Base-by-base conservation (phyloP, 2,329 filamentous ascomycete genomes). In the Metarhizium rileyi region DNA sequence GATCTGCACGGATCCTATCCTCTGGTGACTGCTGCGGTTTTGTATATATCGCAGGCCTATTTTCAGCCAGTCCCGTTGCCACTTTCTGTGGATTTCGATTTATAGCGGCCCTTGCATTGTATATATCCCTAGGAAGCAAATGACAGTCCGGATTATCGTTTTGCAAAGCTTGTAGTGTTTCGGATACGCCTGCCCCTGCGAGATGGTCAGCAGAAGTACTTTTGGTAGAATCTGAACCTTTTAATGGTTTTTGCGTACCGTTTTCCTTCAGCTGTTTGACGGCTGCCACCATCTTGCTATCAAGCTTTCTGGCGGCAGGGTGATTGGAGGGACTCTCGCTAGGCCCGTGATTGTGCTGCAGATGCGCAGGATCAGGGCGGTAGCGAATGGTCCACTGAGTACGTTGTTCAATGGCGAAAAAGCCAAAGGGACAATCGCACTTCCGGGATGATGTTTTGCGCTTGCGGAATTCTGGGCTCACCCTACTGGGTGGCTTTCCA, bases 371-470 rank as follows among this genome's bases (percentile, higher is more conserved):
- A 53, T 83, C 76, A 2, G 81, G 81, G 4, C 81, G 76, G 58
- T 83, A 84, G 47, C 81, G 73, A 51, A 84, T 76, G 0, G 79
- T 80, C 81, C 81, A 84, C 56, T 84, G 79, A 0, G 79, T 83
- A 52, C 81, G 72, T 59, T 83, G 79, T 62, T 84, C 81, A 36
- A 84, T 80, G 49, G 81, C 81, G 55, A 84, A 84, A 62, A 84
- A 83, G n/a, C 81, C 81, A 61, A 84, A 84, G 27, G 79, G 78
- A 54, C 81, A 84, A 56, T 83, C 80, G 57, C 81, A 84, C 58
- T 84, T 84, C 43, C 81, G 73, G n/a, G 80, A 84, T 8, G 81
- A 83, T 1, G 81, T 84, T 60, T 81, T 81, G 22, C 79, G 73
- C 63, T 84, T 84, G 50, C 81, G 75, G 53, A 77, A 74, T 63